Evolutionary conservation across 352 stramenopile genomes (phyloP).

Genomic region (Phytophthora crassamura): DNA sequence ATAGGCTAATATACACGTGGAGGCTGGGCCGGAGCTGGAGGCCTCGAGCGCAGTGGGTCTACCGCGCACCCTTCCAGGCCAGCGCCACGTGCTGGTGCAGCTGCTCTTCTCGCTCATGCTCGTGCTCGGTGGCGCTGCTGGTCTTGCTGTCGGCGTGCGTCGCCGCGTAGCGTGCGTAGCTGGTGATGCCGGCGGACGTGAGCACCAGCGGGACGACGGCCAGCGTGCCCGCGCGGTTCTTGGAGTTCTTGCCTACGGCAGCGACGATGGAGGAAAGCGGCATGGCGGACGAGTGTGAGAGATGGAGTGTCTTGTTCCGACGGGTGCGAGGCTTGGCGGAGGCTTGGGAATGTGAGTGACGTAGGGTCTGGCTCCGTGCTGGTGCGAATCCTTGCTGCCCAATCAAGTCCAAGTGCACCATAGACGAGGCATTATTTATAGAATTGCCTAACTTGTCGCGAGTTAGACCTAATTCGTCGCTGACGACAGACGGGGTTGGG

Average conservation of each 20-base stretch:
- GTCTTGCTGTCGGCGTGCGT: slow-evolving; percentile 46
- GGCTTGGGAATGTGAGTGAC: slow-evolving; percentile 24
- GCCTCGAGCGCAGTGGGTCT: neutral
- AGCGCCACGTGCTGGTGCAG: slow-evolving; percentile 73
- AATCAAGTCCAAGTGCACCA: no score
- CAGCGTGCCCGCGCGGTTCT: slow-evolving; percentile 41
- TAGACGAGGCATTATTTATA: no score
- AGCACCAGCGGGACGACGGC: slow-evolving; percentile 68
- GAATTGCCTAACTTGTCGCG: no score
- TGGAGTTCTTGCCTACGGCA: slow-evolving; percentile 49
- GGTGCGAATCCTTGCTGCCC: neutral
- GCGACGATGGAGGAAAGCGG: slow-evolving; percentile 49
- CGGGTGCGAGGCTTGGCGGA: neutral
- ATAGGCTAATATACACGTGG: slow-evolving; percentile 14
- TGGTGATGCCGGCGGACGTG: slow-evolving; percentile 65
- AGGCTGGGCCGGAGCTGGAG: neutral
- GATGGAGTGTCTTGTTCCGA: neutral
- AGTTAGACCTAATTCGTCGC: no score
- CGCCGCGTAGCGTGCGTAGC: slow-evolving; percentile 65
- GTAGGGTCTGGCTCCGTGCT: neutral
- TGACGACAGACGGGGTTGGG: no score
- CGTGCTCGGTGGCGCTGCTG: slow-evolving; percentile 23
- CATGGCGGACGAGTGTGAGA: slow-evolving; percentile 10
- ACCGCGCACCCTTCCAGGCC: slow-evolving; percentile 76
- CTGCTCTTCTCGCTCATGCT: slow-evolving; percentile 52